A percentile compares a stretch with the other conserved stretches of the same genome.
These are phyloP conservation scores for Musa itinerans DNA, from an alignment of 176 grass and related monocot genomes.

Conservation along the genomic window DNA sequence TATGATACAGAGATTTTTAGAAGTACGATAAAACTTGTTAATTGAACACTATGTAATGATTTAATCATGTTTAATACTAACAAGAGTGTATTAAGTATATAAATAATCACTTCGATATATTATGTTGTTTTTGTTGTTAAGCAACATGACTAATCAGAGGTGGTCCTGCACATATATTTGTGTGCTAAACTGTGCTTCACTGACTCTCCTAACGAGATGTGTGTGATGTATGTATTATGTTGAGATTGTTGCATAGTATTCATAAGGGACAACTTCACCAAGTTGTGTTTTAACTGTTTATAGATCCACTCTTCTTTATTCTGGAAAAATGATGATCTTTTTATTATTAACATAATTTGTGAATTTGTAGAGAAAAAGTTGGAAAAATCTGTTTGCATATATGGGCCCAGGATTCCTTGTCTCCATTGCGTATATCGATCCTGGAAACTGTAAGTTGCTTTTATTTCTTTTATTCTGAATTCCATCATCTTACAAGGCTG, in stretches of 20 bases:
- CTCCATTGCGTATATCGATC: slow-evolving; percentile 95
- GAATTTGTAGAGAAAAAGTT: slow-evolving; percentile 62
- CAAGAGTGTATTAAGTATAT: neutral
- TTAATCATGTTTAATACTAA: no score
- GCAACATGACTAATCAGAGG: neutral
- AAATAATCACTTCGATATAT: neutral
- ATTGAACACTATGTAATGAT: no score
- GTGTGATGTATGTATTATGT: neutral
- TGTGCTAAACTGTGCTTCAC: no score
- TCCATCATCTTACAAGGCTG: neutral
- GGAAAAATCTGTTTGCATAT: slow-evolving; percentile 93
- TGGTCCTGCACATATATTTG: no score
- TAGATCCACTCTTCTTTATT: neutral
- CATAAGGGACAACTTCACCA: neutral
- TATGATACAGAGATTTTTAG: no score
- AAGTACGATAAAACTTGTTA: no score
- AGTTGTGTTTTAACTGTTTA: neutral
- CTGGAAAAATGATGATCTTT: neutral
- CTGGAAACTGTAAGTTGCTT: slow-evolving; percentile 79
- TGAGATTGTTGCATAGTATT: neutral
- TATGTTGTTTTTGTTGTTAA: neutral
- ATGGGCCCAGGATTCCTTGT: slow-evolving; percentile 94
- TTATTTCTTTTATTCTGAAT: slow-evolving; percentile 10
- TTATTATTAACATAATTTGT: slow-evolving; percentile 21
- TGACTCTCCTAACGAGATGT: no score